Evolutionary conservation across 1,139 yeast species (phyloP), one percentile per base, ranked within the genome.

Genomic region (Hansenula sp.): DNA sequence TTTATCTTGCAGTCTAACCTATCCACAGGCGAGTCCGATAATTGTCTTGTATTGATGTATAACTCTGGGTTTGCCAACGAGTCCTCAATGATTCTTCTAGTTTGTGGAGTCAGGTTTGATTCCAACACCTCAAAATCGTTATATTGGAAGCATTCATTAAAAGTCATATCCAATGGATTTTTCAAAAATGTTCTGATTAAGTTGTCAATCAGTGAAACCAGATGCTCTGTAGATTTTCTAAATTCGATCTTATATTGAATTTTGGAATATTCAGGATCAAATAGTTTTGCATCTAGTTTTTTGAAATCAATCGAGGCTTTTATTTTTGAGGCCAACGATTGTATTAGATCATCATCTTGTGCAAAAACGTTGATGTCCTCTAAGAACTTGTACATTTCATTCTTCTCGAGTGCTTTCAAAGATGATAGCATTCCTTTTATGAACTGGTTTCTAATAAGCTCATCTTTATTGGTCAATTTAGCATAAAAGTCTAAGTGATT

Each of bases 1-100:
- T 71, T 77, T 46, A 71, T 41, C 1, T 49, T 35, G 13, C 54
- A 47, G 41, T 64, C 61, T 19, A 63, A 42, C 19, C 50, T 43
- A 33, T 28, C 46, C 32, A 19, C 45, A 34, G 32, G 40, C 2
- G 50, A 63, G 44, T 44, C 19, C 44, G 53, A 47, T 49, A 54
- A 38, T 7, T 17, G 25, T 5, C 30, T 35, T 4, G 30, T 36
- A 18, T 36, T 36, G 17, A 36, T 36, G 37, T 54, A 53, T 2
- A 34, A 25, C 28, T 55, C 59, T 25, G 53, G 55, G 32, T 53
- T 51, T 18, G 54, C 47, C 24, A 59, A 33, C 0, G 60, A 48
- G 12, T 54, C 54, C 33, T 54, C 56, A 17, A 58, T 38, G 6
- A 43, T 44, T 15, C 48, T 33, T 28, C 62, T 46, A 5, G 44